Evolutionary conservation across 495 filamentous ascomycete species (phyloP), one percentile per base, ranked within the genome.

Genomic region (Cenococcum geophilum): DNA sequence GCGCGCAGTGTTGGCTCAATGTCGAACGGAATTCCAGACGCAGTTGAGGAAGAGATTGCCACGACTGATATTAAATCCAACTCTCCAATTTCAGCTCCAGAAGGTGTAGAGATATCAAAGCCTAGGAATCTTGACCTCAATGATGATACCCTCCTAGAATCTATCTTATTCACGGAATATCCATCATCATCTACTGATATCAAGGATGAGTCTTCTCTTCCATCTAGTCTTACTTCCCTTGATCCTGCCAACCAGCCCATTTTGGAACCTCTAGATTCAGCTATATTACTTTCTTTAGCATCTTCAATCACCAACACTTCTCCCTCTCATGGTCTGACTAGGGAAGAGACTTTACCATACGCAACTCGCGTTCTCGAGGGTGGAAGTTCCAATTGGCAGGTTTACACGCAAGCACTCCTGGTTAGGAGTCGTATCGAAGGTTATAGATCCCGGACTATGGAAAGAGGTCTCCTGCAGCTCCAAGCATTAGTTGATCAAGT

Each of bases 401-500:
- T 96, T 21, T 97, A 99, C 70, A 97, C 93, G 0, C 89, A 97
- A 68, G 93, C 89, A 1, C 75, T 99, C 5, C 76, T 97, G 1
- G 85, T 96, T 5, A 82, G 93, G 47, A 92, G 89, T 69, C 80
- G 93, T 3, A 89, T 97, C 60, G 93, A 99, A 73, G 83, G 89
- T 0, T 89, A 91, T 70, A 82, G 80, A 59, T 88, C 90, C 34
- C 79, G 93, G 48, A 97, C 93, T 0, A 78, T 91, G 5, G 95
- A 99, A 70, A 78, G 93, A 59, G 85, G 91, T 8, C 84, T 99
- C 1, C 77, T 99, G 5, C 93, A 99, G 74, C 83, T 99, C 68
- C 93, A 99, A 76, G 92, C 91, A 1, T 81, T 99, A 12, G 92
- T 97, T 34, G 93, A 99, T 61, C 93, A 99, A 66, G 86, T 99